A percentile compares a stretch with the other conserved stretches of the same genome.
phyloP scores from a whole-genome alignment of 768 basidiomycete species.

The Auriculariales sp. region DNA sequence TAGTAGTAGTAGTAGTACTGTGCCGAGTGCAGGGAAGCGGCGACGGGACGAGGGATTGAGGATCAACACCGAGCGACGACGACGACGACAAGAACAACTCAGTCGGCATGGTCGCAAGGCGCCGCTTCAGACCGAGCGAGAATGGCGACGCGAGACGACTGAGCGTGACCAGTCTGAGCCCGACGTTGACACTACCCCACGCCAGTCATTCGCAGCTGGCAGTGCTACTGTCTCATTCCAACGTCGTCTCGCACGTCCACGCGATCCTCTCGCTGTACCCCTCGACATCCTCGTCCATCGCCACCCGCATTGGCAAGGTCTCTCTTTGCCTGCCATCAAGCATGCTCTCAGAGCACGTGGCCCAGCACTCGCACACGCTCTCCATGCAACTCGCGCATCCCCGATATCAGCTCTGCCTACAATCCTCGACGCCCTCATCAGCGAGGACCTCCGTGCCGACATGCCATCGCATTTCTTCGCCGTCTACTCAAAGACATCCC shows the following conservation, averaged over 20 bases:
- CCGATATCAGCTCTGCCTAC: constrained; percentile 19
- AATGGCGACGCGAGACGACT: neutral
- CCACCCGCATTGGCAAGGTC: too few relatives aligned
- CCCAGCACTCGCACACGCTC: constrained; percentile 33
- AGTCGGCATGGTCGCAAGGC: neutral
- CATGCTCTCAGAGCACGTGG: too few relatives aligned
- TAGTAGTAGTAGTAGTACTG: neutral
- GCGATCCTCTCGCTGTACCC: constrained; percentile 39
- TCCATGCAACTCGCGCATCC: constrained; percentile 24
- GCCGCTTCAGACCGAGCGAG: neutral
- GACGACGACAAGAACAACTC: neutral
- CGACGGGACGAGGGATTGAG: neutral
- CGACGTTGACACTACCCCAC: neutral
- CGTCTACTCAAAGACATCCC: constrained; percentile 23
- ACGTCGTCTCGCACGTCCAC: constrained; percentile 53
- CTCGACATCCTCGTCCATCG: constrained; percentile 34
- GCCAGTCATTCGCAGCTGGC: too few relatives aligned
- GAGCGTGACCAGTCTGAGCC: neutral
- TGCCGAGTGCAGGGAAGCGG: neutral
- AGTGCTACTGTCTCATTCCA: constrained; percentile 30
- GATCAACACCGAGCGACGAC: neutral
- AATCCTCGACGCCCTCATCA: constrained; percentile 27
- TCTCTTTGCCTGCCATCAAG: too few relatives aligned
- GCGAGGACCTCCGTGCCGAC: constrained; percentile 9
- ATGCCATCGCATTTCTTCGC: constrained; percentile 46